phyloP scores from a whole-genome alignment of 345 rosid species.

The Murraya paniculata region DNA sequence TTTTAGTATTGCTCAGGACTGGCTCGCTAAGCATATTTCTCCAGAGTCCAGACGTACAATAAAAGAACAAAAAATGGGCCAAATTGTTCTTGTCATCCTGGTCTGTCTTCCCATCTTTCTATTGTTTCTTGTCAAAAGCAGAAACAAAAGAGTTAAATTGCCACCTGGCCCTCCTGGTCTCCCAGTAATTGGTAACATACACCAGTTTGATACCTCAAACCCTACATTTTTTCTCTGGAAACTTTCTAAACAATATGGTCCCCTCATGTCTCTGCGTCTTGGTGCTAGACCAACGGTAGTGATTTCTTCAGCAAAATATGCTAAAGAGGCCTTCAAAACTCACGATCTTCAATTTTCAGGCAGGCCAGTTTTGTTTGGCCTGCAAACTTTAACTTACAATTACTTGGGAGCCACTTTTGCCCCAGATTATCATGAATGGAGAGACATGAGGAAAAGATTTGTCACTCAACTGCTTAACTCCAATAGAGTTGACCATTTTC shows the following conservation, averaged over 20 bases:
- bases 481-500: too few species aligned
- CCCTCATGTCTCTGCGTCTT: slow-evolving; percentile 9
- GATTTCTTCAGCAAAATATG: slow-evolving; percentile 13
- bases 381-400: background rate
- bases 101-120: background rate
- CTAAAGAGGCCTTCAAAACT: background rate
- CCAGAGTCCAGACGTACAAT: too few species aligned
- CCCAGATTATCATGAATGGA: background rate
- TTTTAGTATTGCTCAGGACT: too few species aligned
- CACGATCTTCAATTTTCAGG: background rate
- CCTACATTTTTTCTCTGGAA: background rate
- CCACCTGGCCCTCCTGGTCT: slow-evolving; percentile 20
- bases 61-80: too few species aligned
- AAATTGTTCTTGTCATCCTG: background rate
- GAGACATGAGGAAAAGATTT: too few species aligned
- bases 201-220: background rate
- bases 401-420: background rate
- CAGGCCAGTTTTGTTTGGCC: background rate
- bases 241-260: slow-evolving; percentile 16
- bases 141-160: background rate
- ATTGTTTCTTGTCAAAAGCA: background rate
- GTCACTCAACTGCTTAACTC: too few species aligned
- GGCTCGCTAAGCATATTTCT: too few species aligned
- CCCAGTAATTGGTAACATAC: slow-evolving; percentile 15
- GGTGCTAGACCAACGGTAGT: slow-evolving; percentile 3